phyloP scores from a whole-genome alignment of 2,329 filamentous ascomycete species.

The Dactylellina parvicollis region DNA sequence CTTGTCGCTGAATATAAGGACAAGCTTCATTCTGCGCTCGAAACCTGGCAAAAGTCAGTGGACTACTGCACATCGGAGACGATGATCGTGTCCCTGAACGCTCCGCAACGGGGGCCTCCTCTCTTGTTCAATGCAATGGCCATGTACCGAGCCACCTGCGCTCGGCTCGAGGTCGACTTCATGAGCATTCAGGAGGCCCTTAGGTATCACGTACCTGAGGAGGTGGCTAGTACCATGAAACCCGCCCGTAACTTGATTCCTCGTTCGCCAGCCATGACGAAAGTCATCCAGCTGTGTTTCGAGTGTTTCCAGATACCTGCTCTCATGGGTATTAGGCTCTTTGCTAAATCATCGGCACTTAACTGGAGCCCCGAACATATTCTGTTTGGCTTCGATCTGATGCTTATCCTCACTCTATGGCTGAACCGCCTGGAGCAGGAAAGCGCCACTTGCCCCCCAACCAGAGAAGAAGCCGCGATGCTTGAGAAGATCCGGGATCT shows the following conservation, averaged over 20 bases:
- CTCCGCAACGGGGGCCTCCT: slow-evolving; percentile 94
- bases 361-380: slow-evolving; percentile 99
- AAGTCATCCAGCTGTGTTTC: slow-evolving; percentile 97
- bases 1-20: slow-evolving; percentile 87
- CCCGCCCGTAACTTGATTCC: slow-evolving; percentile 92
- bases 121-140: slow-evolving; percentile 98
- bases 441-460: slow-evolving; percentile 77
- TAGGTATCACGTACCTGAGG: slow-evolving; percentile 95
- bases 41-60: slow-evolving; percentile 98
- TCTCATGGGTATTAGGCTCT: slow-evolving; percentile 93
- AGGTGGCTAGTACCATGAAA: slow-evolving; percentile 96
- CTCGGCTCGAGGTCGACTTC: slow-evolving; percentile 90
- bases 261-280: slow-evolving; percentile 96
- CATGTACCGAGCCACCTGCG: slow-evolving; percentile 92
- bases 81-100: slow-evolving; percentile 86
- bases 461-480: slow-evolving; percentile 84
- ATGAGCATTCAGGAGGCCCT: slow-evolving; percentile 96
- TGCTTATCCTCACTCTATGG: slow-evolving; percentile 98
- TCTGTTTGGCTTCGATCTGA: slow-evolving; percentile 92
- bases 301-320: slow-evolving; percentile 97
- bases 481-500: slow-evolving; percentile 90
- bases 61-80: slow-evolving; percentile 92
- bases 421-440: slow-evolving; percentile 99
- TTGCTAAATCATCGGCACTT: slow-evolving; percentile 94
- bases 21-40: slow-evolving; percentile 90